Conservation (phyloP, 2,329 filamentous ascomycete species). For the Ceratocystis albifundus region DNA sequence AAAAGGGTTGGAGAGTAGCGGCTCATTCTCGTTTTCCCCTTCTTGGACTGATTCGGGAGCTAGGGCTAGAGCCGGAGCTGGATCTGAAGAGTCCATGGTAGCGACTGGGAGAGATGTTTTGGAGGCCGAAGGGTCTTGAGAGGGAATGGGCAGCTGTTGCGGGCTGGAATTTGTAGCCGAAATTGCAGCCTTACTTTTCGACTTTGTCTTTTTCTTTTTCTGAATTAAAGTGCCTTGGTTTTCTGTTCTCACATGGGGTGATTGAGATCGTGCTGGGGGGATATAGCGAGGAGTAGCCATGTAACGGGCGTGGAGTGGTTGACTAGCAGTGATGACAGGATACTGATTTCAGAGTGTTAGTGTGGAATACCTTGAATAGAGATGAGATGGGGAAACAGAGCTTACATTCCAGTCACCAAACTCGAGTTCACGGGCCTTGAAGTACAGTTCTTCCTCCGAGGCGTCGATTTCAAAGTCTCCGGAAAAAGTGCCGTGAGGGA, state of each 20-base stretch:
- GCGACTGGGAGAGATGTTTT: not conserved
- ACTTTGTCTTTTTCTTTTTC: conserved; percentile 33
- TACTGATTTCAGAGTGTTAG: conserved; percentile 45
- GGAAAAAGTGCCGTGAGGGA: conserved; percentile 35
- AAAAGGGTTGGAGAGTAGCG: conserved; percentile 16
- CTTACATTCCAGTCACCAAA: conserved; percentile 90
- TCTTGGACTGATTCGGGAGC: not conserved
- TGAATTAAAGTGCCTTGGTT: conserved; percentile 30
- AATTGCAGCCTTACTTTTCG: not conserved
- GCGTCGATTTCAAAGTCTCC: conserved; percentile 47
- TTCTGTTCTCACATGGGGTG: conserved; percentile 17
- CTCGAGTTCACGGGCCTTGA: conserved; percentile 58
- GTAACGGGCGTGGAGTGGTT: conserved; percentile 60
- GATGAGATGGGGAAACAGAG: conserved; percentile 26
- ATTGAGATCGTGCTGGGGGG: conserved; percentile 24
- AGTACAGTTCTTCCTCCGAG: conserved; percentile 61
- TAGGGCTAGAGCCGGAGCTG: not conserved
- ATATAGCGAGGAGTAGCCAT: conserved; percentile 23
- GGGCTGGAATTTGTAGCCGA: not conserved
- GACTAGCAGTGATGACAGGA: conserved; percentile 73
- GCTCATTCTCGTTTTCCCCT: not conserved
- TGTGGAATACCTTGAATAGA: not conserved
- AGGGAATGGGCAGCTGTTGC: not conserved
- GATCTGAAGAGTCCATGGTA: not conserved
- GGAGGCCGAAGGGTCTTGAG: not conserved